These are phyloP conservation scores for Chenopodium album DNA, from an alignment of 148 eudicot genomes.

Conservation along the genomic window DNA sequence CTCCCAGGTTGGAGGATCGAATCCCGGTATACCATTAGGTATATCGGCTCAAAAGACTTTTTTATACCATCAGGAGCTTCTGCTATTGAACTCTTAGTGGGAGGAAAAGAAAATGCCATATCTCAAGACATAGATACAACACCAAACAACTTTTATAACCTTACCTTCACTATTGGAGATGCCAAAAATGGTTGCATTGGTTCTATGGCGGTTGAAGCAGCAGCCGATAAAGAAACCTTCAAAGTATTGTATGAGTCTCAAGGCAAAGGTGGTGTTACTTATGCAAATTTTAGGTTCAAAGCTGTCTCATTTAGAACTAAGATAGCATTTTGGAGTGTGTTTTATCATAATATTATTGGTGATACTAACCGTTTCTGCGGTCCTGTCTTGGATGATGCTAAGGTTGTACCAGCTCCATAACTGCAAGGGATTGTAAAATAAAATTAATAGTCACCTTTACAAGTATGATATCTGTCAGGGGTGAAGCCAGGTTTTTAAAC, in stretches of 20 bases:
- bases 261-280: slow-evolving; percentile 40
- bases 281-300: slow-evolving; percentile 27
- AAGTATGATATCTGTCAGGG: no score
- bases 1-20: background rate
- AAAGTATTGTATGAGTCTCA: slow-evolving; percentile 30
- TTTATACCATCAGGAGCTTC: background rate
- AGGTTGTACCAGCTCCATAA: slow-evolving; percentile 28
- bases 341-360: slow-evolving; percentile 52
- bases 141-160: slow-evolving; percentile 30
- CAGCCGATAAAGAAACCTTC: slow-evolving; percentile 29
- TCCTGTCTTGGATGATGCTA: slow-evolving; percentile 69
- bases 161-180: slow-evolving; percentile 38
- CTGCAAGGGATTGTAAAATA: background rate
- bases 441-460: no score
- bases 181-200: slow-evolving; percentile 45
- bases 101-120: slow-evolving; percentile 69
- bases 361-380: slow-evolving; percentile 65
- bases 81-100: slow-evolving; percentile 30
- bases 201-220: slow-evolving; percentile 37
- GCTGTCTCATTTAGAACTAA: slow-evolving; percentile 25
- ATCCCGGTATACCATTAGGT: background rate
- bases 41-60: background rate
- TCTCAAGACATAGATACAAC: slow-evolving; percentile 46
- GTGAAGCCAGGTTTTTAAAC: no score
- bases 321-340: slow-evolving; percentile 47